A percentile compares a stretch with the other conserved stretches of the same genome.
Conservation (phyloP, 192 early-diverging fungal species). For the Geranomyces michiganensis region DNA sequence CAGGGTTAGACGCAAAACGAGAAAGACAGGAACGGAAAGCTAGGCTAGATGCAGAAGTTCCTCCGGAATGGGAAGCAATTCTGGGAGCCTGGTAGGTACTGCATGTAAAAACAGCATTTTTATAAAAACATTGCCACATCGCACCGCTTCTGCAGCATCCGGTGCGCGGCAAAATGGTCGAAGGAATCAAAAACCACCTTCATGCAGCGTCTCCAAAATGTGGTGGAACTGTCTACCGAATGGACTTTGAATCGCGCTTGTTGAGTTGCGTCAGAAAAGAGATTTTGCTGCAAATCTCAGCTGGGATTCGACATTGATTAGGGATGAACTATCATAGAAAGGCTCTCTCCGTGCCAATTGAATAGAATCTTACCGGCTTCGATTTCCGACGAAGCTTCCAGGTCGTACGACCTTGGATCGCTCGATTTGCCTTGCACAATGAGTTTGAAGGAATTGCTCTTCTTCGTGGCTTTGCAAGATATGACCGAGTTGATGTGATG, state of each 20-base stretch:
- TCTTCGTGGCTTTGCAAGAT: slow-evolving; percentile 46
- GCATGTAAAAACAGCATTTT: too few relatives aligned
- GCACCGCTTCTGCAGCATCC: background rate
- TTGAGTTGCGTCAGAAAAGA: slow-evolving; percentile 44
- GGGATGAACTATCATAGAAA: too few relatives aligned
- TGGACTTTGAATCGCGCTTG: slow-evolving; percentile 26
- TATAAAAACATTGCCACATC: too few relatives aligned
- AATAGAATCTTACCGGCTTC: slow-evolving; percentile 46
- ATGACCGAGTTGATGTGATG: slow-evolving; percentile 47
- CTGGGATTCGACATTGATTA: slow-evolving; percentile 21
- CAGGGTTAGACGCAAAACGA: background rate
- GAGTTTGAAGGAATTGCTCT: slow-evolving; percentile 40
- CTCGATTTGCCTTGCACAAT: slow-evolving; percentile 31
- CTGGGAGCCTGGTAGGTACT: too few relatives aligned
- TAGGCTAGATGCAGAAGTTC: too few relatives aligned
- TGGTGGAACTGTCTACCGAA: slow-evolving; percentile 10
- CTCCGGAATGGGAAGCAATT: too few relatives aligned
- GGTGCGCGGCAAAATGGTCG: background rate
- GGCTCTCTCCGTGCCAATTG: background rate
- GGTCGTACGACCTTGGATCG: slow-evolving; percentile 40
- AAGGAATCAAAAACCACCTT: background rate
- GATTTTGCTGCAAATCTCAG: slow-evolving; percentile 47
- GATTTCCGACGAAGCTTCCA: slow-evolving; percentile 43
- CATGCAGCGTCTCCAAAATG: too few relatives aligned
- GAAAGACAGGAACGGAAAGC: background rate